Percentiles rank a stretch among this genome's conserved stretches.
These are phyloP conservation scores for Solanum arcanum DNA, from an alignment of 257 asterid species.

Conservation along the genomic window DNA sequence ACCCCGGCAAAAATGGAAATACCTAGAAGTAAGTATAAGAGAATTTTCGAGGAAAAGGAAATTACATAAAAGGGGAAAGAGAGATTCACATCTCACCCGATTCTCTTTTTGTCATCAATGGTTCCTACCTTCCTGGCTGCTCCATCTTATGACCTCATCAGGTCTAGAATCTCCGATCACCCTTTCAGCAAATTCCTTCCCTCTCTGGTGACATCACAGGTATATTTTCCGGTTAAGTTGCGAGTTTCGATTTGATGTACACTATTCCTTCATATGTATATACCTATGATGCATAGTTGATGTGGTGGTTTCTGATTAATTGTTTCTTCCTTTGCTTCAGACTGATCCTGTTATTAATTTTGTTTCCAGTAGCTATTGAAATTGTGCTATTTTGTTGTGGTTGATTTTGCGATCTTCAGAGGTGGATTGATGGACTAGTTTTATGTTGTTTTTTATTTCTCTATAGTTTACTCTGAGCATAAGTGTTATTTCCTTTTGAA, in stretches of 20 bases:
- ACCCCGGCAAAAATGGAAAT: not conserved
- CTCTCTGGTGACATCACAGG: not conserved
- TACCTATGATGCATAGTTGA: not conserved
- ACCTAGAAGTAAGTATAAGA: not conserved
- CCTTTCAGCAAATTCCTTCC: not conserved
- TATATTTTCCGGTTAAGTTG: not conserved
- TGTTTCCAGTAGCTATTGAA: not conserved
- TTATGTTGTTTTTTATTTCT: not conserved
- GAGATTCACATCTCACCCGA: constrained; percentile 31
- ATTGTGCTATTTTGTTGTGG: not conserved
- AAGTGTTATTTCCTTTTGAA: not conserved
- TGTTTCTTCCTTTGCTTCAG: not conserved
- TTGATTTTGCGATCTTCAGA: not conserved
- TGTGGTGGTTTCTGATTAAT: not conserved
- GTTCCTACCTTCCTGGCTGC: not conserved
- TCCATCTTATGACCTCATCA: not conserved
- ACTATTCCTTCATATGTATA: not conserved
- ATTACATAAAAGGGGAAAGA: not conserved
- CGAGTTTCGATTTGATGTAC: not conserved
- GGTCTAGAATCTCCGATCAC: constrained; percentile 3
- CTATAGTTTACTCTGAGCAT: not conserved
- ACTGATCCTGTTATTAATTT: not conserved
- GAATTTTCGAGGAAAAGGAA: not conserved
- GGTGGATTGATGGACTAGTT: not conserved
- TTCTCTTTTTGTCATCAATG: constrained; percentile 15